Conservation (phyloP, 1,284 basidiomycete species). For the Austroboletus novae-zelandiae region DNA sequence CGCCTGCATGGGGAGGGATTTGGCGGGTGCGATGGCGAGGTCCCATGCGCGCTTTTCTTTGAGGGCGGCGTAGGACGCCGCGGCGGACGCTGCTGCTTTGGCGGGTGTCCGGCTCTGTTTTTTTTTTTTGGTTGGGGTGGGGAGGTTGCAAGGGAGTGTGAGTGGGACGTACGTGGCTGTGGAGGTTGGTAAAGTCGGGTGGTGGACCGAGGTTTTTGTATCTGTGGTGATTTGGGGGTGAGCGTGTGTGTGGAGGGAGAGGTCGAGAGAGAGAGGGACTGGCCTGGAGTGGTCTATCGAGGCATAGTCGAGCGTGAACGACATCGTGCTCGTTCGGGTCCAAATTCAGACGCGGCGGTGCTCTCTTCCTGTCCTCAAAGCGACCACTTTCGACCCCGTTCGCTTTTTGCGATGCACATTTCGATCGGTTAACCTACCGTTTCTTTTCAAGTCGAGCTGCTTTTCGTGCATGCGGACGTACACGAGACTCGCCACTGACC, state of each 20-base stretch:
- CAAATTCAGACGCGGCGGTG: too few relatives aligned
- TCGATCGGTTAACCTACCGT: too few relatives aligned
- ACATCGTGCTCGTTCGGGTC: constrained; percentile 15
- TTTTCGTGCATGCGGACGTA: too few relatives aligned
- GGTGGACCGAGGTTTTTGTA: constrained; percentile 62
- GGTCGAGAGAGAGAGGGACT: background rate
- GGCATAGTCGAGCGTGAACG: constrained; percentile 30
- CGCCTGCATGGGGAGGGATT: constrained; percentile 89
- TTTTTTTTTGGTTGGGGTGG: background rate
- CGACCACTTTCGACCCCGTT: too few relatives aligned
- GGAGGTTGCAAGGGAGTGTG: background rate
- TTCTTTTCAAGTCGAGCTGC: too few relatives aligned
- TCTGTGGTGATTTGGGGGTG: constrained; percentile 35
- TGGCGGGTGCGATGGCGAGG: constrained; percentile 78
- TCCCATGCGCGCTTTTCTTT: constrained; percentile 88
- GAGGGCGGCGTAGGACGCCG: constrained; percentile 58
- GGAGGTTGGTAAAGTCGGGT: constrained; percentile 52
- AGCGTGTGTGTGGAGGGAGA: too few relatives aligned
- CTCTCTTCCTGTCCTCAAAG: too few relatives aligned
- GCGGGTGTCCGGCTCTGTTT: constrained; percentile 40
- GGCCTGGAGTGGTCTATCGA: constrained; percentile 26
- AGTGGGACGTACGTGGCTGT: constrained; percentile 21
- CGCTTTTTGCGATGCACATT: too few relatives aligned
- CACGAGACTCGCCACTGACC: too few relatives aligned
- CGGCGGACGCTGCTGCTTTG: constrained; percentile 37